Percentiles rank a stretch among this genome's conserved stretches.
These are phyloP conservation scores for Sphagnum contortum DNA, from an alignment of 225 moss, liverwort and hornwort genomes.

Conservation along the genomic window DNA sequence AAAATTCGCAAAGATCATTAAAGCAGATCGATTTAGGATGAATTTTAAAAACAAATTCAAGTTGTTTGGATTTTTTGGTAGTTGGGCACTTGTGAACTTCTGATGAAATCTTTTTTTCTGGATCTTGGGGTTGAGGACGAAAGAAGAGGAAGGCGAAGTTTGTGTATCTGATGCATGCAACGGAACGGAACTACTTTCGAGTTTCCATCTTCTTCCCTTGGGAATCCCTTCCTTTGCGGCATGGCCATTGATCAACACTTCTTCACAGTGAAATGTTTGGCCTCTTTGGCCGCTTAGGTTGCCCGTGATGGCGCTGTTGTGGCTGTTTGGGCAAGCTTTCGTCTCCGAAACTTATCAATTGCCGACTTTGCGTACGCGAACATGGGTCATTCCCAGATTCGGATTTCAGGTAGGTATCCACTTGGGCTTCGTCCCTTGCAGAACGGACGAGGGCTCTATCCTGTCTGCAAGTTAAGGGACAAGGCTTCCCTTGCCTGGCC, in stretches of 20 bases:
- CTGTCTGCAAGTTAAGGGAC: too few relatives aligned
- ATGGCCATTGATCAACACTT: conserved; percentile 39
- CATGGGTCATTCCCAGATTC: conserved; percentile 74
- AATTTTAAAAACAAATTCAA: too few relatives aligned
- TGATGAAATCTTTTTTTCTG: neutral
- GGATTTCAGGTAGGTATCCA: conserved; percentile 50
- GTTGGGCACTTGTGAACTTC: too few relatives aligned
- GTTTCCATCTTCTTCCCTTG: conserved; percentile 56
- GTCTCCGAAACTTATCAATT: conserved; percentile 38
- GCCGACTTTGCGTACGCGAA: conserved; percentile 32
- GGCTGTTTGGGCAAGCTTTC: conserved; percentile 57
- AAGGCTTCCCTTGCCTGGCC: too few relatives aligned
- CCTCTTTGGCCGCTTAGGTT: conserved; percentile 60
- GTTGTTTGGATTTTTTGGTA: neutral
- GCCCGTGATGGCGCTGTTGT: conserved; percentile 41
- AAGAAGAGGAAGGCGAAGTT: conserved; percentile 42
- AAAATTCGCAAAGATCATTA: too few relatives aligned
- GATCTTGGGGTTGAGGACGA: conserved; percentile 22
- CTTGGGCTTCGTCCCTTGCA: too few relatives aligned
- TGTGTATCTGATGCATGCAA: conserved; percentile 54
- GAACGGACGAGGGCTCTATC: too few relatives aligned
- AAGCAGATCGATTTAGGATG: too few relatives aligned
- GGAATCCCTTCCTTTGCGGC: conserved; percentile 76
- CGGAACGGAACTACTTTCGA: conserved; percentile 73
- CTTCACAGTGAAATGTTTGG: conserved; percentile 61